Percentiles rank a stretch among this genome's conserved stretches.
Evolutionary conservation across 257 asterid genomes (phyloP).

Genomic region (Solanum arcanum): DNA sequence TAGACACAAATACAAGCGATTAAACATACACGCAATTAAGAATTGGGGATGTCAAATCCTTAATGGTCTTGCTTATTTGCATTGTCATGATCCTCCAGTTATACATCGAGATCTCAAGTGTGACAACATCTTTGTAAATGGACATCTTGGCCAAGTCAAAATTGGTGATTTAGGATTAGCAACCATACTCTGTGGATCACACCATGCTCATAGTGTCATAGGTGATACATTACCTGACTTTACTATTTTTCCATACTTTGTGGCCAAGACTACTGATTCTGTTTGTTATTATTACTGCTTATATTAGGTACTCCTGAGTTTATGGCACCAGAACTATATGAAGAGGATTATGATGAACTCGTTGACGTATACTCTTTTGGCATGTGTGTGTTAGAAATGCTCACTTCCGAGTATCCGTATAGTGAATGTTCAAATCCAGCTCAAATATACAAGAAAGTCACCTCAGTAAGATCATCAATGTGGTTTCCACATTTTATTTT

Average conservation of each 20-base stretch:
- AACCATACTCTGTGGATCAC: conserved; percentile 47
- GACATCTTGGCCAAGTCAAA: conserved; percentile 75
- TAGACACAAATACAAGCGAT: conserved; percentile 37
- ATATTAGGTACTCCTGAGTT: conserved; percentile 76
- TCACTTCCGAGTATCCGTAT: conserved; percentile 68
- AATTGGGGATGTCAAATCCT: conserved; percentile 70
- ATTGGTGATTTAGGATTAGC: conserved; percentile 84
- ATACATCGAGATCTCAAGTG: conserved; percentile 85
- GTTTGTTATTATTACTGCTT: background rate
- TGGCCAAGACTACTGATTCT: background rate
- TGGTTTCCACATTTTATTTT: background rate
- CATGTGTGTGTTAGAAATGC: conserved; percentile 79
- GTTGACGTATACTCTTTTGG: conserved; percentile 80
- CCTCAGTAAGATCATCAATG: conserved; percentile 33
- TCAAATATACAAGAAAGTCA: conserved; percentile 90
- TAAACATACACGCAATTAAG: conserved; percentile 43
- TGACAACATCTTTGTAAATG: conserved; percentile 68
- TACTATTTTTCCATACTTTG: background rate
- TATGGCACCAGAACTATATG: conserved; percentile 83
- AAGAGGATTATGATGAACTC: conserved; percentile 71
- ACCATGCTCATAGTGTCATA: conserved; percentile 77
- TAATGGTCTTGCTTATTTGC: conserved; percentile 61
- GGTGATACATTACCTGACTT: conserved; percentile 14
- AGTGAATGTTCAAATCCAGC: conserved; percentile 81
- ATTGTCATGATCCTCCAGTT: conserved; percentile 61